Percentiles rank a stretch among this genome's conserved stretches.
These are phyloP conservation scores for Suhomyces bokatorum DNA, from an alignment of 1,139 yeast genomes.

Conservation along the genomic window DNA sequence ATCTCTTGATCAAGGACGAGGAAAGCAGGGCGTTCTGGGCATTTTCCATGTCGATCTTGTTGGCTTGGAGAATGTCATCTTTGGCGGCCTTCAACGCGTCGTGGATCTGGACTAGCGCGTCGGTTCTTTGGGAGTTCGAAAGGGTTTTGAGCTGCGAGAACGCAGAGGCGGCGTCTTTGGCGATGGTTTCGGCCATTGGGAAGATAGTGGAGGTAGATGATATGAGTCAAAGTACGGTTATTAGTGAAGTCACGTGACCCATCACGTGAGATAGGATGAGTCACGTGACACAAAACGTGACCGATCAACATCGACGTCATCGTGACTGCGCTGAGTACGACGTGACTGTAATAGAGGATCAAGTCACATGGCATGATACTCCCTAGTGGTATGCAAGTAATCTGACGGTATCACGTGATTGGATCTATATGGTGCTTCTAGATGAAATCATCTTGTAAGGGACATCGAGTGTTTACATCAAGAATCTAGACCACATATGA, in stretches of 20 bases:
- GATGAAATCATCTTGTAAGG: too few relatives aligned
- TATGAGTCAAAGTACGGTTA: neutral
- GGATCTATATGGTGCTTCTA: too few relatives aligned
- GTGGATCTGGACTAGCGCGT: conserved; percentile 70
- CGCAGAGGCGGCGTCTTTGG: conserved; percentile 74
- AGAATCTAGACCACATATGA: too few relatives aligned
- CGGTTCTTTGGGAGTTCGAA: conserved; percentile 68
- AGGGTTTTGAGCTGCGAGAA: conserved; percentile 80
- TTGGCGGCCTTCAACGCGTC: conserved; percentile 62
- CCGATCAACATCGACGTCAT: too few relatives aligned
- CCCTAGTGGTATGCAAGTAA: too few relatives aligned
- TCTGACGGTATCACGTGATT: too few relatives aligned
- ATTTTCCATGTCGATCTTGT: conserved; percentile 67
- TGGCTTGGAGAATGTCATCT: conserved; percentile 66
- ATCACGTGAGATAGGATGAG: too few relatives aligned
- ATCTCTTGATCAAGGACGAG: conserved; percentile 71
- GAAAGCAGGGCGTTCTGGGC: conserved; percentile 64
- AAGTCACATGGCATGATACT: too few relatives aligned
- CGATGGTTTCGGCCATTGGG: conserved; percentile 67
- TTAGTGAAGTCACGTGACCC: neutral
- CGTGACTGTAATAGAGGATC: too few relatives aligned
- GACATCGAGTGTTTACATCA: too few relatives aligned
- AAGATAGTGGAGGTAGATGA: neutral
- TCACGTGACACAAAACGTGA: too few relatives aligned
- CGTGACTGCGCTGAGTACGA: too few relatives aligned